These are phyloP conservation scores for Penicillium malachiteum DNA, from an alignment of 495 filamentous ascomycete species.

Conservation along the genomic window DNA sequence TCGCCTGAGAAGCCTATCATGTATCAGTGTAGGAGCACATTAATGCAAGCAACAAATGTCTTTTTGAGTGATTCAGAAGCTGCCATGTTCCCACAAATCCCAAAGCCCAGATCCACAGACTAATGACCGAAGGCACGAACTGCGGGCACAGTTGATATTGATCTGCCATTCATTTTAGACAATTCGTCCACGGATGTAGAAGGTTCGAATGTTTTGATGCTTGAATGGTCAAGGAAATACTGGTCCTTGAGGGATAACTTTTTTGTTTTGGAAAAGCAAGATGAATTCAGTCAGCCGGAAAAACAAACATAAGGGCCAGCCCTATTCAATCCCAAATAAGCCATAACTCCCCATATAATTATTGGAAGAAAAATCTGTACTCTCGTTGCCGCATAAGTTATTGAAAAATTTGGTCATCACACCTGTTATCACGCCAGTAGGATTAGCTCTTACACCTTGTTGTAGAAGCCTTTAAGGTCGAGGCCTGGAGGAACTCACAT, in stretches of 20 bases:
- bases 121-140: background rate
- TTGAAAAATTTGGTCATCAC: background rate
- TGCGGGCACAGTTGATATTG: conserved; percentile 5
- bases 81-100: conserved; percentile 10
- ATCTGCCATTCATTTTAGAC: conserved; percentile 83
- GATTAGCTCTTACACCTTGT: background rate
- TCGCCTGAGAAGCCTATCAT: background rate
- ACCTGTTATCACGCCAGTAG: background rate
- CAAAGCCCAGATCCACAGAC: background rate
- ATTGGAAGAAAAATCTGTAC: background rate
- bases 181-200: conserved; percentile 56
- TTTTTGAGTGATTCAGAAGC: background rate
- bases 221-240: conserved; percentile 36
- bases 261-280: too few relatives aligned
- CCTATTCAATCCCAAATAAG: background rate
- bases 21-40: background rate
- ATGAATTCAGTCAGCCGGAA: too few relatives aligned
- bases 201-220: conserved; percentile 58
- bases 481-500: conserved; percentile 23
- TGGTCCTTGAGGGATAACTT: background rate
- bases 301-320: too few relatives aligned
- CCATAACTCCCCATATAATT: conserved; percentile 14
- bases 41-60: background rate
- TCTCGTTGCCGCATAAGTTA: conserved; percentile 22
- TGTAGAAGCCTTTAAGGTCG: background rate